Percentiles rank a stretch among this genome's conserved stretches.
phyloP scores from a whole-genome alignment of 176 grass and related monocot species.

The Musa troglodytarum region DNA sequence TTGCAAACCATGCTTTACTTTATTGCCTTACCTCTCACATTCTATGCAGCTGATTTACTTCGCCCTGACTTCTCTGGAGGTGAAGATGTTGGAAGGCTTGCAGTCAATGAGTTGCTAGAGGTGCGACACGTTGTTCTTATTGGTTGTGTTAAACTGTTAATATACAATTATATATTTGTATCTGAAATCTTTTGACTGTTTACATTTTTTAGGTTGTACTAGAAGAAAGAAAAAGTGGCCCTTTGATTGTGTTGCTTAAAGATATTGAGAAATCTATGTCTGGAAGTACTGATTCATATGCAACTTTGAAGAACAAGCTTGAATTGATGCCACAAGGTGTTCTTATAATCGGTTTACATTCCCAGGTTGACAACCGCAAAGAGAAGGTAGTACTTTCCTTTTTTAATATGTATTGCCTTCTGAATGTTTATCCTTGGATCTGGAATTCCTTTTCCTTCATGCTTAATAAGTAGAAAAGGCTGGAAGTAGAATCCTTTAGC shows the following conservation, averaged over 20 bases:
- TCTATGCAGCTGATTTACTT: constrained; percentile 56
- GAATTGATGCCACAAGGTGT: constrained; percentile 71
- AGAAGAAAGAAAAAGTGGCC: constrained; percentile 78
- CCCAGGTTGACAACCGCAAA: constrained; percentile 89
- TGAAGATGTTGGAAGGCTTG: constrained; percentile 69
- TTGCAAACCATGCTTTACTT: too few relatives aligned
- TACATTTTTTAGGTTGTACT: constrained; percentile 58
- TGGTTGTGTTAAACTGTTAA: constrained; percentile 10
- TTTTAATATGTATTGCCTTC: background rate
- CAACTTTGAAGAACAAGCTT: constrained; percentile 68
- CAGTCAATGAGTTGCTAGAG: constrained; percentile 79
- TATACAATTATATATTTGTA: background rate
- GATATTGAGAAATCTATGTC: constrained; percentile 92
- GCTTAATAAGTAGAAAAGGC: background rate
- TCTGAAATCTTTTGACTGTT: constrained; percentile 16
- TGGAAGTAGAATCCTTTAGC: background rate
- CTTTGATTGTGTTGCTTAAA: constrained; percentile 84
- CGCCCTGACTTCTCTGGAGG: constrained; percentile 62
- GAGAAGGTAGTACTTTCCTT: constrained; percentile 65
- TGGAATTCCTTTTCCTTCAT: background rate
- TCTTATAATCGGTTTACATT: constrained; percentile 84
- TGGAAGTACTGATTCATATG: constrained; percentile 75
- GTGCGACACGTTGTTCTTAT: constrained; percentile 30
- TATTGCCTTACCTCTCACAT: background rate
- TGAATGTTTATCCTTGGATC: background rate